Conservation (phyloP, 306 rosid genomes). For the Argentina anserina region DNA sequence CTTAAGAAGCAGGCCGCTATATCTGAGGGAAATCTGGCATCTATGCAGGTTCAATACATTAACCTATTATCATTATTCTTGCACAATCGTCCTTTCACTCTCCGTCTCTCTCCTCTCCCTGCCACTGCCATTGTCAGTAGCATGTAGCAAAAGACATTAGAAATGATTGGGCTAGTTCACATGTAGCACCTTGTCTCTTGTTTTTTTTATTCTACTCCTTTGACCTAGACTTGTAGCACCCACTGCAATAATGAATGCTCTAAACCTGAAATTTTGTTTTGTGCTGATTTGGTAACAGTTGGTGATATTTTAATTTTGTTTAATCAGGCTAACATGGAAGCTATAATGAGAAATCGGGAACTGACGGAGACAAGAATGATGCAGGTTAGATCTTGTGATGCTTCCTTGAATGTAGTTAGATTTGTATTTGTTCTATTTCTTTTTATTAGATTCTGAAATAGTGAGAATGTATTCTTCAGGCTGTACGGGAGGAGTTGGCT, state of each 20-base stretch:
- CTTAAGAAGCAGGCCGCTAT: slow-evolving; percentile 82
- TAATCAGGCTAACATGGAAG: slow-evolving; percentile 84
- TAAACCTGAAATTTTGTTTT: slow-evolving; percentile 16
- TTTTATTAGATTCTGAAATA: slow-evolving; percentile 18
- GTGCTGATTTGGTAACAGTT: slow-evolving; percentile 27
- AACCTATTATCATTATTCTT: slow-evolving; percentile 11
- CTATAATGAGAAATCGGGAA: slow-evolving; percentile 91
- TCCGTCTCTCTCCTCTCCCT: slow-evolving; percentile 1
- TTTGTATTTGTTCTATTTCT: slow-evolving; percentile 6
- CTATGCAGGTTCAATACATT: slow-evolving; percentile 66
- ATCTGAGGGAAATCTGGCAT: slow-evolving; percentile 90
- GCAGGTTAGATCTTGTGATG: slow-evolving; percentile 58
- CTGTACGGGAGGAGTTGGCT: slow-evolving; percentile 89
- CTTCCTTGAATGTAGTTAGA: slow-evolving; percentile 29
- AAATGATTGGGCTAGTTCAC: background rate
- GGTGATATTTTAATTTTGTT: background rate
- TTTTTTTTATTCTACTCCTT: background rate
- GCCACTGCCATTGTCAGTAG: background rate
- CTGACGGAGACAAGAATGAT: slow-evolving; percentile 95
- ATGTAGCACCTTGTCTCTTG: background rate
- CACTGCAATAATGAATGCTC: slow-evolving; percentile 4
- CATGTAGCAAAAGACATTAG: background rate
- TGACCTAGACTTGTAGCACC: background rate
- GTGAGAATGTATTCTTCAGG: slow-evolving; percentile 37
- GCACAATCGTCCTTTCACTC: background rate